Percentiles rank a stretch among this genome's conserved stretches.
These are phyloP conservation scores for Gnetum montanum DNA, from an alignment of 75 land plant genomes.

Conservation along the genomic window DNA sequence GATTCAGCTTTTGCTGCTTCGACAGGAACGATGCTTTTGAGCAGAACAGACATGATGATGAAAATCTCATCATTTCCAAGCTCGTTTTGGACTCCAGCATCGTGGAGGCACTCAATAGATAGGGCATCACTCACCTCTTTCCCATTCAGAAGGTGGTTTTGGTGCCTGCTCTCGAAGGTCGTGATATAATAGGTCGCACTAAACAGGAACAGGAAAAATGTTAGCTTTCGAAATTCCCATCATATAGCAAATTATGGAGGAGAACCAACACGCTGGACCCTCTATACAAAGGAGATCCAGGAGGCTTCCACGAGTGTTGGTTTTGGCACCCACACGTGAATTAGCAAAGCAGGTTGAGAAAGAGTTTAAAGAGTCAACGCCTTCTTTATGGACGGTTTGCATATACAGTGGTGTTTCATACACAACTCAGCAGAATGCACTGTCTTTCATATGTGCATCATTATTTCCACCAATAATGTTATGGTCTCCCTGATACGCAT, in stretches of 20 bases:
- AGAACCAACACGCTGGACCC: constrained; percentile 15
- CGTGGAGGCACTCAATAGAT: constrained; percentile 51
- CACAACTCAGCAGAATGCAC: constrained; percentile 52
- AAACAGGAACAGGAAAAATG: constrained; percentile 98
- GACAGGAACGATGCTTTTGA: too few species aligned
- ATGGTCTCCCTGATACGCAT: too few species aligned
- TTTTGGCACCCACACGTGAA: constrained; percentile 91
- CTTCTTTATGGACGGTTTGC: constrained; percentile 69
- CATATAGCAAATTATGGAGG: constrained; percentile 33
- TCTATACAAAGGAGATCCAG: constrained; percentile 41
- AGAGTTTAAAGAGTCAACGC: constrained; percentile 88
- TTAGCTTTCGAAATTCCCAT: constrained; percentile 97
- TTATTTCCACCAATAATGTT: too few species aligned
- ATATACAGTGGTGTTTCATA: constrained; percentile 97
- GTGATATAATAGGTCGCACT: constrained; percentile 82
- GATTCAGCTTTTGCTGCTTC: too few species aligned
- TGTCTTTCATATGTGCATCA: too few species aligned
- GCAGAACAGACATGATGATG: too few species aligned
- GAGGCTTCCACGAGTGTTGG: constrained; percentile 65
- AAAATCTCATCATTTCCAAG: constrained; percentile 52
- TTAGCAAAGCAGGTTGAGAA: constrained; percentile 95
- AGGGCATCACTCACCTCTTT: constrained; percentile 82
- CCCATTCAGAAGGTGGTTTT: constrained; percentile 88
- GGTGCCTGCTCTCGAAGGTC: constrained; percentile 70
- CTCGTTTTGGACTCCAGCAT: constrained; percentile 46